Percentiles rank a stretch among this genome's conserved stretches.
Evolutionary conservation across 2,329 filamentous ascomycete genomes (phyloP).

Genomic region (Nemania abortiva): DNA sequence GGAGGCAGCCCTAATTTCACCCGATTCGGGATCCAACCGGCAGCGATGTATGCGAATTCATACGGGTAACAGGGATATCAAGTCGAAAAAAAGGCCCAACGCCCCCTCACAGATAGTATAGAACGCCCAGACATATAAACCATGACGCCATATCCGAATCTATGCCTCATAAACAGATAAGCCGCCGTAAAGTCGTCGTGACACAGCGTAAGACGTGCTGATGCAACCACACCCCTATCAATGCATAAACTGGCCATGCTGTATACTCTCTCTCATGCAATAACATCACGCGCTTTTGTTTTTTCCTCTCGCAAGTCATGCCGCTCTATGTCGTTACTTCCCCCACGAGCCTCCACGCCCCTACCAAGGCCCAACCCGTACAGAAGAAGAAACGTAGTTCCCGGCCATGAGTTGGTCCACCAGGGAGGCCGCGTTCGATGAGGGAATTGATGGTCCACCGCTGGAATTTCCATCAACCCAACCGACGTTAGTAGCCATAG

Average conservation of each 20-base stretch:
- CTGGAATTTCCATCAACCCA: slow-evolving; percentile 73
- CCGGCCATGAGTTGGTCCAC: slow-evolving; percentile 72
- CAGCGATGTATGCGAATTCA: slow-evolving; percentile 12
- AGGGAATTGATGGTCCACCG: slow-evolving; percentile 39
- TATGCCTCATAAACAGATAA: slow-evolving; percentile 44
- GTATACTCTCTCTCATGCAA: slow-evolving; percentile 30
- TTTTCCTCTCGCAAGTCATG: slow-evolving; percentile 3
- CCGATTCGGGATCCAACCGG: slow-evolving; percentile 25
- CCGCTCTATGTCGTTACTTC: slow-evolving; percentile 10
- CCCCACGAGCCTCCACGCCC: background rate
- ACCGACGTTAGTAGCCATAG: slow-evolving; percentile 78
- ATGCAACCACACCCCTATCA: slow-evolving; percentile 36
- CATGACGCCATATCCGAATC: slow-evolving; percentile 43
- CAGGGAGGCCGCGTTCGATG: slow-evolving; percentile 66
- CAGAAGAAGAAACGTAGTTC: slow-evolving; percentile 69
- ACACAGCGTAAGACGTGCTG: slow-evolving; percentile 34
- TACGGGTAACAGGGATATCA: slow-evolving; percentile 35
- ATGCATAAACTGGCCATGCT: slow-evolving; percentile 37
- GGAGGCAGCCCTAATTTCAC: background rate
- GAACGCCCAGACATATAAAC: slow-evolving; percentile 43
- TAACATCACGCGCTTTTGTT: slow-evolving; percentile 12
- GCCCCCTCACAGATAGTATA: slow-evolving; percentile 34
- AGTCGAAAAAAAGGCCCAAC: slow-evolving; percentile 30
- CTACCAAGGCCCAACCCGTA: slow-evolving; percentile 73
- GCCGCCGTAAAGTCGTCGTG: slow-evolving; percentile 44